Conservation (phyloP, 129 eudicot genomes). For the carrot (Daucus carota) region DH1_v3.0 NC_030382.2:51979501-51980000, state of each 20-base stretch:
- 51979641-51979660: not conserved
- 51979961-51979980: not conserved
- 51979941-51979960: not conserved
- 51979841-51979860: not conserved
- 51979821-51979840: not conserved
- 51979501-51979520: not conserved
- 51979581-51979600: not conserved
- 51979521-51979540: not conserved
- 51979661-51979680: not conserved
- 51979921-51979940: not conserved
- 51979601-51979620: not conserved
- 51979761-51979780: not conserved
- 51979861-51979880: not conserved
- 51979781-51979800: not conserved
- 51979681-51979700: not conserved
- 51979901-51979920: not conserved
- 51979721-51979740: not conserved
- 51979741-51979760: not conserved
- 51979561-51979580: not conserved
- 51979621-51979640: constrained; percentile 1
- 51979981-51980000: constrained; percentile 26
- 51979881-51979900: not conserved
- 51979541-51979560: not conserved
- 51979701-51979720: not conserved
- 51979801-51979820: not conserved